Conservation (phyloP, 257 asterid genomes). For the Leonotis leonurus region DNA sequence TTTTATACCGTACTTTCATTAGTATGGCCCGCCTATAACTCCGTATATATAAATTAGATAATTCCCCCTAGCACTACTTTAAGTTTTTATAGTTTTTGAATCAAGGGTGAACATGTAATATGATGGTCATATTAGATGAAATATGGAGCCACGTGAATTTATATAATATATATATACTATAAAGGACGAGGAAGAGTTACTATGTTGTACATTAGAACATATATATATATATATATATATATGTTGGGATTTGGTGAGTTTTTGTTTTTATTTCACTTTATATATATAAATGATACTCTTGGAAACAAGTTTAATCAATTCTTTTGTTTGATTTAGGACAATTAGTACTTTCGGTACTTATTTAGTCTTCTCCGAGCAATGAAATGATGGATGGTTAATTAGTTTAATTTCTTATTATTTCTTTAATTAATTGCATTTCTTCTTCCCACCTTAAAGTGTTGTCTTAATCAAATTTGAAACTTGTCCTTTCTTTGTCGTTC, state of each 20-base stretch:
- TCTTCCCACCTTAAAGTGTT: conserved; percentile 15
- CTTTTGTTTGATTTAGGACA: background rate
- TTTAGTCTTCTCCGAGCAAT: background rate
- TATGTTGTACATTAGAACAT: background rate
- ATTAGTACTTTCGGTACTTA: conserved; percentile 13
- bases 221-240: background rate
- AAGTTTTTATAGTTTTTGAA: background rate
- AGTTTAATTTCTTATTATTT: too few species aligned
- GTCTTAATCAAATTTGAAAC: conserved; percentile 30
- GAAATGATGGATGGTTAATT: background rate
- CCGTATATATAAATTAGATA: conserved; percentile 13
- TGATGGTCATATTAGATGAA: conserved; percentile 20
- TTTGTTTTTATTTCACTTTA: background rate
- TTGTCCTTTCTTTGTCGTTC: conserved; percentile 20
- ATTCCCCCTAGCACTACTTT: background rate
- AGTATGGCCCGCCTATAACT: background rate
- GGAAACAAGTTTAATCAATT: background rate
- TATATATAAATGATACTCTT: background rate
- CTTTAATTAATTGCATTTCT: too few species aligned
- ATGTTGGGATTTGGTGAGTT: background rate
- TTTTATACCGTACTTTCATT: too few species aligned
- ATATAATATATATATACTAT: background rate
- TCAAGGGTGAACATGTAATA: conserved; percentile 22
- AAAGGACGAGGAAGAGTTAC: background rate
- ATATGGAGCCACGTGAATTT: background rate